phyloP scores from a whole-genome alignment of 768 basidiomycete genomes.

The Tulasnella sp. region DNA sequence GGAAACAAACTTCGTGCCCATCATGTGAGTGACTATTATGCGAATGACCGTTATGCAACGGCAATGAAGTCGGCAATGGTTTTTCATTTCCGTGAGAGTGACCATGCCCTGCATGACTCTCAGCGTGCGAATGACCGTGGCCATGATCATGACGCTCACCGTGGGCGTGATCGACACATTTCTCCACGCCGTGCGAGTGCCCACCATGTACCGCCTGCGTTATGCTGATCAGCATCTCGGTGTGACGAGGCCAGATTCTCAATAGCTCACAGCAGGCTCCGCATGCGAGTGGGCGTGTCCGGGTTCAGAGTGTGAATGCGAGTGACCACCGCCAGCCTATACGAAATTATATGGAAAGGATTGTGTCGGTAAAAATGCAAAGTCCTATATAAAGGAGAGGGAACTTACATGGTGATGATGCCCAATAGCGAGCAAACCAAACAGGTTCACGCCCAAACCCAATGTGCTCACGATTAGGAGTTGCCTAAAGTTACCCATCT shows the following conservation, averaged over 20 bases:
- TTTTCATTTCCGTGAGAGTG: background rate
- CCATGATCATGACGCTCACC: constrained; percentile 27
- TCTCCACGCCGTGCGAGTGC: background rate
- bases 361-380: too few species aligned
- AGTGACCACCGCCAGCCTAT: too few species aligned
- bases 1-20: constrained; percentile 18
- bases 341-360: too few species aligned
- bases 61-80: constrained; percentile 17
- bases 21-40: constrained; percentile 21
- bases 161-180: constrained; percentile 1
- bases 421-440: constrained; percentile 98
- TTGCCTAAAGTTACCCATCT: constrained; percentile 90
- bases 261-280: constrained; percentile 22
- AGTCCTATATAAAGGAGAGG: background rate
- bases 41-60: constrained; percentile 9
- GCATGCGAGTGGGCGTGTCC: constrained; percentile 48
- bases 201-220: background rate
- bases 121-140: constrained; percentile 8
- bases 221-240: background rate
- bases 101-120: constrained; percentile 25
- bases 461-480: constrained; percentile 79
- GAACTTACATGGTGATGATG: constrained; percentile 72
- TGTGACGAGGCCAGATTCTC: constrained; percentile 18
- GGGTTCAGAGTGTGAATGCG: too few species aligned
- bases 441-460: constrained; percentile 87